A percentile compares a stretch with the other conserved stretches of the same genome.
These are phyloP conservation scores for Beta macrorhiza DNA, from an alignment of 179 eudicot species.

Conservation along the genomic window DNA sequence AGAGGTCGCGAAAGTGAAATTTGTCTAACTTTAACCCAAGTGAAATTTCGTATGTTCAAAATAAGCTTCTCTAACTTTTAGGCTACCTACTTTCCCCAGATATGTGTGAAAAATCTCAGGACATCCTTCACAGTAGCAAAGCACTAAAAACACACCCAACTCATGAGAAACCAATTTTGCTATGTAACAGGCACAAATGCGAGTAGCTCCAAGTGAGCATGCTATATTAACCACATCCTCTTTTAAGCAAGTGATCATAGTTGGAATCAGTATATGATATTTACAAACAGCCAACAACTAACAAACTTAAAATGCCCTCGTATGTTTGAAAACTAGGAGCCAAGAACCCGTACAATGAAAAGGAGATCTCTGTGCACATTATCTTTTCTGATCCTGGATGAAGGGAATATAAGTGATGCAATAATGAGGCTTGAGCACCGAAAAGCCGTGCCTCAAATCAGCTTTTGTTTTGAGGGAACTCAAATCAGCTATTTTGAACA, in stretches of 20 bases:
- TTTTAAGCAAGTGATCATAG: neutral
- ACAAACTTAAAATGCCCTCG: neutral
- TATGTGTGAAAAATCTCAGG: neutral
- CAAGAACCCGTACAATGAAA: neutral
- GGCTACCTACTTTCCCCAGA: neutral
- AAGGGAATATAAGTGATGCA: neutral
- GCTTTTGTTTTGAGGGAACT: too few species aligned
- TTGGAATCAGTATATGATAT: neutral
- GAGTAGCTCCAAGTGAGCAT: too few species aligned
- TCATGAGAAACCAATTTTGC: too few species aligned
- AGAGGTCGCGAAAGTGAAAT: neutral
- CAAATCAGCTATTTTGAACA: slow-evolving; percentile 7
- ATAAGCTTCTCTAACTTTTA: neutral
- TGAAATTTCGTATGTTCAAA: neutral
- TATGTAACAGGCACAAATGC: too few species aligned
- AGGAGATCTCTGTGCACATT: neutral
- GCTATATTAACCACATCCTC: too few species aligned
- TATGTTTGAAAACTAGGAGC: neutral
- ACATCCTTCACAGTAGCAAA: neutral
- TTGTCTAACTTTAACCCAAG: neutral
- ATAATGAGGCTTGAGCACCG: neutral
- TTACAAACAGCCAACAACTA: neutral
- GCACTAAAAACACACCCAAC: neutral
- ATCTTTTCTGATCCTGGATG: neutral
- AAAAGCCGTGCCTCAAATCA: slow-evolving; percentile 6